Evolutionary conservation across 2,329 filamentous ascomycete genomes (phyloP), one percentile per base, ranked within the genome.

Genomic region (Colletotrichum sp.): DNA sequence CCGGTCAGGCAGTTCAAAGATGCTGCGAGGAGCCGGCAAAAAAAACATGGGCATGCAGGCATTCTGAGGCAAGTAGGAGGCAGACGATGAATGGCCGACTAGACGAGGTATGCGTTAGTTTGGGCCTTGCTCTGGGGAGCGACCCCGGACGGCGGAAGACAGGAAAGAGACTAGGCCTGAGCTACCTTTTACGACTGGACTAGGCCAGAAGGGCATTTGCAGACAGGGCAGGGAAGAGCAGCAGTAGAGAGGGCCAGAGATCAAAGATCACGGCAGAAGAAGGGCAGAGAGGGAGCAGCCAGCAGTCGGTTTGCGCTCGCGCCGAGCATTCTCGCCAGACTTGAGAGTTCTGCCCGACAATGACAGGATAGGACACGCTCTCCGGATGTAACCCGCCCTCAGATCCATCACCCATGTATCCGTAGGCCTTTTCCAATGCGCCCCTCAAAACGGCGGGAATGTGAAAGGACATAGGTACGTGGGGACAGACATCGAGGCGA

Each of bases 371-470:
- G 59, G 66, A 69, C 59, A 63, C 47, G 66, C 59, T 24, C n/a
- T 62, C 70, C 70, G 66, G 66, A 72, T 59, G 70, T 65, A 64
- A 70, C 70, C 70, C 66, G 70, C 38, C 38, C 38, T 43, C 38
- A n/a, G 38, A 43, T 43, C 38, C 18, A 43, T 43, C 38, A 43
- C 9, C n/a, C 29, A 34, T 72, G 64, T n/a, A 36, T 51, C 24
- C 24, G 24, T 24, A 24, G 24, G 31, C 43, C 59, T 54, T 62
- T 71, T n/a, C 31, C 38, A 31, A 38, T 9, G 36, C 47, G 66
- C 27, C 65, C 64, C 69, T 34, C 34, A 64, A 43, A n/a, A 57
- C 15, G 58, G 31, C 47, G 34, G 65, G 21, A n/a, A 34, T 21
- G 38, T n/a, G 38, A 43, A n/a, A 43, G 38, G 38, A 43, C 38